Percentiles rank a stretch among this genome's conserved stretches.
These are phyloP conservation scores for Porpolomopsis calyptriformis DNA, from an alignment of 768 basidiomycete species.

Conservation along the genomic window DNA sequence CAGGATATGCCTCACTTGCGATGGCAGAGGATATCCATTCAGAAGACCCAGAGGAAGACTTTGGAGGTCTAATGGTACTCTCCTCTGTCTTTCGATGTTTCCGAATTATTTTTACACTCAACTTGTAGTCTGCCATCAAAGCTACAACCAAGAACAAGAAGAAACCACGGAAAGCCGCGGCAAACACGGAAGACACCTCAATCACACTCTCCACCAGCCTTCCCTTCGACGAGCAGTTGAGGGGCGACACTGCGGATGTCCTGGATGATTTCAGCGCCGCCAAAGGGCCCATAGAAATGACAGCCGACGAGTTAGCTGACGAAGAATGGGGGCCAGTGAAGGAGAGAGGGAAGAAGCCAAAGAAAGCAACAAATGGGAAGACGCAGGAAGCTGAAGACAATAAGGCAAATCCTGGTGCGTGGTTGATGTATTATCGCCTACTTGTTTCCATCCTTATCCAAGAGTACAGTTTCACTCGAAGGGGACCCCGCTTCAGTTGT, in stretches of 20 bases:
- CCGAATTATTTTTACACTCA: not conserved
- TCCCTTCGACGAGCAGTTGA: too few species aligned
- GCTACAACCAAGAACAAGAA: conserved; percentile 44
- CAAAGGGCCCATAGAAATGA: conserved; percentile 40
- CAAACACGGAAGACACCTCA: conserved; percentile 22
- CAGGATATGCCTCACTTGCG: conserved; percentile 40
- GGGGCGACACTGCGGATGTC: too few species aligned
- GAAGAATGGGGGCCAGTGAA: conserved; percentile 61
- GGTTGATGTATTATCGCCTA: too few species aligned
- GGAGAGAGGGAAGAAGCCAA: conserved; percentile 53
- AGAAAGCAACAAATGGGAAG: conserved; percentile 43
- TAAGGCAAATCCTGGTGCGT: conserved; percentile 3
- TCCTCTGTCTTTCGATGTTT: conserved; percentile 7
- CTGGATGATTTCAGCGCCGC: too few species aligned
- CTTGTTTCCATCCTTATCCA: not conserved
- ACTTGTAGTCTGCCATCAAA: conserved; percentile 50
- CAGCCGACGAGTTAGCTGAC: conserved; percentile 65
- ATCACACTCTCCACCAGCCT: too few species aligned
- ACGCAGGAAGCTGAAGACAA: conserved; percentile 29
- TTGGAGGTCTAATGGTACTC: conserved; percentile 65
- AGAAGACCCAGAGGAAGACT: conserved; percentile 50
- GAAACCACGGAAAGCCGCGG: conserved; percentile 44
- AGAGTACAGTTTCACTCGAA: not conserved
- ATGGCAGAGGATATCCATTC: conserved; percentile 33
- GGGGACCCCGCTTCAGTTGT: too few species aligned